Percentiles rank a stretch among this genome's conserved stretches.
These are phyloP conservation scores for Boletus vinaceobasis DNA, from an alignment of 768 basidiomycete species.

Conservation along the genomic window DNA sequence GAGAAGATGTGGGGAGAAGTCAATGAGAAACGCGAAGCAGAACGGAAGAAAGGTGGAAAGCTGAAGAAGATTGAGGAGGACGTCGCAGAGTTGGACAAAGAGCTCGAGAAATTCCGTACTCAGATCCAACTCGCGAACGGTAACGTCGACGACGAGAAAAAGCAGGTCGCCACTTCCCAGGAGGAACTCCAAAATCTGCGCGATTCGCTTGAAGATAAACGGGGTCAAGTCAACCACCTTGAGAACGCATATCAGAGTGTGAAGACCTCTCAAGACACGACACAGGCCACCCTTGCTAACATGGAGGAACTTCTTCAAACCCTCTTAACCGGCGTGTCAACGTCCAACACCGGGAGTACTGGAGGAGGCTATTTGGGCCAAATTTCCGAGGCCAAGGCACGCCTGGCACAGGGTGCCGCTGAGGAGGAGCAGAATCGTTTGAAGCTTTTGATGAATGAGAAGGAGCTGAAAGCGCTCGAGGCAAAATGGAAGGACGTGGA, in stretches of 20 bases:
- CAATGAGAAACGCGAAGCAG: conserved; percentile 73
- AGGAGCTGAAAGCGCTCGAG: conserved; percentile 76
- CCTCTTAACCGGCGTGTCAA: conserved; percentile 86
- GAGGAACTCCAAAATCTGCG: conserved; percentile 62
- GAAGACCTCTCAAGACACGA: conserved; percentile 64
- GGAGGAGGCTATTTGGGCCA: conserved; percentile 97
- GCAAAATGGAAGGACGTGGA: conserved; percentile 79
- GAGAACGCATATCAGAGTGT: conserved; percentile 53
- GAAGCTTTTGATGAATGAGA: conserved; percentile 71
- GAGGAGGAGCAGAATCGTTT: conserved; percentile 82
- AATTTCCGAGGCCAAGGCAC: conserved; percentile 78
- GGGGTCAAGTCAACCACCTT: conserved; percentile 52
- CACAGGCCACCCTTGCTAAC: conserved; percentile 59
- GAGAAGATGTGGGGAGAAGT: conserved; percentile 68
- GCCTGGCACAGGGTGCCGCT: conserved; percentile 69
- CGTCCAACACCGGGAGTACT: conserved; percentile 57
- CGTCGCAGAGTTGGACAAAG: conserved; percentile 74
- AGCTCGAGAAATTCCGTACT: conserved; percentile 75
- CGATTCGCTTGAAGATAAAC: conserved; percentile 55
- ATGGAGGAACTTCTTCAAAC: conserved; percentile 94
- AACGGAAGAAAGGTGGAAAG: conserved; percentile 91
- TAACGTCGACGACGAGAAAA: conserved; percentile 77
- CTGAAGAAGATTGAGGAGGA: conserved; percentile 81
- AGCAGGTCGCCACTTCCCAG: conserved; percentile 48
- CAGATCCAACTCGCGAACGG: conserved; percentile 80